These are phyloP conservation scores for Aschersonia sp. DNA, from an alignment of 2,329 filamentous ascomycete species.

Conservation along the genomic window DNA sequence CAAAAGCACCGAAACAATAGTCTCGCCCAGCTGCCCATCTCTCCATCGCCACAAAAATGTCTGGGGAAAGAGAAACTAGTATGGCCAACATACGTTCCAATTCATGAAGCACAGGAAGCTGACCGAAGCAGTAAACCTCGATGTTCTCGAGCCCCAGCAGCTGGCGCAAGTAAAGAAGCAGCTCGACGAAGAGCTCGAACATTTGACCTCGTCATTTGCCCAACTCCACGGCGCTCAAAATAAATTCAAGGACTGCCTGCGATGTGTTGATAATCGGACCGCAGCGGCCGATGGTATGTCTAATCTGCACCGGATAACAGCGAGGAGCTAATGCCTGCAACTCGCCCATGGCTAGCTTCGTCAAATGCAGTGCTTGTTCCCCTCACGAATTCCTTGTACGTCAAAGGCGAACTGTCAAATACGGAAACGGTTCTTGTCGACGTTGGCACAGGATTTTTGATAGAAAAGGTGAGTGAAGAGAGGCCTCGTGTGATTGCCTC, in stretches of 20 bases:
- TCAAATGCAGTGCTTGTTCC: conserved; percentile 67
- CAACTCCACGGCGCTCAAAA: conserved; percentile 81
- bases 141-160: conserved; percentile 68
- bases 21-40: neutral
- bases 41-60: conserved; percentile 10
- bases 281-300: conserved; percentile 15
- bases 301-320: neutral
- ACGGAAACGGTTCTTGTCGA: conserved; percentile 74
- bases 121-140: conserved; percentile 40
- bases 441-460: conserved; percentile 84
- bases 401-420: conserved; percentile 65
- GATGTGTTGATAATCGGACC: conserved; percentile 46
- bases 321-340: neutral
- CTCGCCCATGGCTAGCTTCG: conserved; percentile 5
- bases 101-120: no score
- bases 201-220: conserved; percentile 78
- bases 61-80: conserved; percentile 20
- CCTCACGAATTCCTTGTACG: conserved; percentile 86
- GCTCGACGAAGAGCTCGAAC: conserved; percentile 89
- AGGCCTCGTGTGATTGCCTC: no score
- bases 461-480: conserved; percentile 60
- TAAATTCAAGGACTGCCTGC: conserved; percentile 83
- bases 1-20: no score
- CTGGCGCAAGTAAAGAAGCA: conserved; percentile 89
- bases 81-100: neutral